These are phyloP conservation scores for Lipomyces mesembrius DNA, from an alignment of 805 yeast genomes.

Conservation along the genomic window DNA sequence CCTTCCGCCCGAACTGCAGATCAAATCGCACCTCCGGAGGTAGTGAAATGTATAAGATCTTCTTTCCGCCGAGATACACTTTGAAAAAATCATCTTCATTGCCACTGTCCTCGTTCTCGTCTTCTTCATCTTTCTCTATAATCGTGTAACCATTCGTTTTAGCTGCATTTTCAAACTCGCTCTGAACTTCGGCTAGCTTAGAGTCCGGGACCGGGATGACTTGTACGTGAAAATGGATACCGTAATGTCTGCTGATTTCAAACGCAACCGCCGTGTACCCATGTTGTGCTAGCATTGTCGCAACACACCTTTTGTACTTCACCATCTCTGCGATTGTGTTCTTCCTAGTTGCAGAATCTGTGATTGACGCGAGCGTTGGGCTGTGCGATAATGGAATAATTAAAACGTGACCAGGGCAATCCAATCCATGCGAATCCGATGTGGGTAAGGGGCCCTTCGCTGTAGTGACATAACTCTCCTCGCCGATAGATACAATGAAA, in stretches of 20 bases:
- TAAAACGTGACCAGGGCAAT: slow-evolving; percentile 80
- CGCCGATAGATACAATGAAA: slow-evolving; percentile 78
- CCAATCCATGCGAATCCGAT: slow-evolving; percentile 51
- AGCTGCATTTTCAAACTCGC: slow-evolving; percentile 41
- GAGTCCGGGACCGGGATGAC: slow-evolving; percentile 67
- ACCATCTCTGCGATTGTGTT: slow-evolving; percentile 51
- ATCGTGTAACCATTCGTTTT: slow-evolving; percentile 39
- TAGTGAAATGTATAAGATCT: slow-evolving; percentile 27
- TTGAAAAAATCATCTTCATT: slow-evolving; percentile 44
- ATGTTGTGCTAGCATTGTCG: slow-evolving; percentile 51
- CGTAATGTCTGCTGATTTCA: slow-evolving; percentile 66
- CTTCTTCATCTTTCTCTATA: slow-evolving; percentile 29
- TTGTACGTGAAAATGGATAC: slow-evolving; percentile 79
- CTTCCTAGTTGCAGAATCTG: slow-evolving; percentile 42
- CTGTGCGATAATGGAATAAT: slow-evolving; percentile 79
- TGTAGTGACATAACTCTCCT: slow-evolving; percentile 66
- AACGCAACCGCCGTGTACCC: slow-evolving; percentile 63
- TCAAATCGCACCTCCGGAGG: slow-evolving; percentile 53
- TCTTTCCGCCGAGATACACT: slow-evolving; percentile 36
- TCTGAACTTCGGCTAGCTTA: slow-evolving; percentile 52
- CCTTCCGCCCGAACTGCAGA: slow-evolving; percentile 82
- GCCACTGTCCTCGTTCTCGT: slow-evolving; percentile 39
- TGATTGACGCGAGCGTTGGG: slow-evolving; percentile 49
- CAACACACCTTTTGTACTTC: slow-evolving; percentile 23
- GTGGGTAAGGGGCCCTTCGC: slow-evolving; percentile 79